Conservation (phyloP, 768 basidiomycete species). For the Pleurotus platypus region DNA sequence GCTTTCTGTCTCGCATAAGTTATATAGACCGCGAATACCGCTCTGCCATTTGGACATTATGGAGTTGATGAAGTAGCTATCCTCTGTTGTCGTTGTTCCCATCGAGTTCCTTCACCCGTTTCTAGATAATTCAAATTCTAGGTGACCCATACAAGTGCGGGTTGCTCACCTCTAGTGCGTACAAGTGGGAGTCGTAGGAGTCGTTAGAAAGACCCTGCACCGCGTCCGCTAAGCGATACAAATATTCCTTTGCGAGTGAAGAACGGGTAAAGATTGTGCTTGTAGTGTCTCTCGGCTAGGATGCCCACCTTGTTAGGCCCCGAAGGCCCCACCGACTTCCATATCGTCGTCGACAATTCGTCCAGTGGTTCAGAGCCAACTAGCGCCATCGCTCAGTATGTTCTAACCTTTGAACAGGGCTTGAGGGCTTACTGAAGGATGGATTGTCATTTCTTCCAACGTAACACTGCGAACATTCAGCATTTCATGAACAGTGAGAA, state of each 20-base stretch:
- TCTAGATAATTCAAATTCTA: neutral
- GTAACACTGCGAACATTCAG: slow-evolving; percentile 54
- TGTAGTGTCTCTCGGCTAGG: neutral
- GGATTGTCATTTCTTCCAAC: slow-evolving; percentile 86
- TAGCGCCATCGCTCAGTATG: slow-evolving; percentile 22
- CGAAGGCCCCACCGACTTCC: slow-evolving; percentile 77
- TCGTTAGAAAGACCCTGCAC: slow-evolving; percentile 72
- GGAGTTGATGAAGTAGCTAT: no score
- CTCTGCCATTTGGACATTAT: no score
- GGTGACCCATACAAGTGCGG: neutral
- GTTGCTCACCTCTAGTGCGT: slow-evolving; percentile 63
- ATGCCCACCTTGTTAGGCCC: slow-evolving; percentile 82
- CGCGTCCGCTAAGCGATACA: slow-evolving; percentile 72
- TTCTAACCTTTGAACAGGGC: neutral
- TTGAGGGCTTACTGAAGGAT: slow-evolving; percentile 64
- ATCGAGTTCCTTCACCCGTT: slow-evolving; percentile 4
- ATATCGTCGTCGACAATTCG: slow-evolving; percentile 63
- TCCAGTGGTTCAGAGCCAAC: slow-evolving; percentile 85
- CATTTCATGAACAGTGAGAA: no score
- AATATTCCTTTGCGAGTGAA: slow-evolving; percentile 62
- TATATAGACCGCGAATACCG: no score
- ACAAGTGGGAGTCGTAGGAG: slow-evolving; percentile 74
- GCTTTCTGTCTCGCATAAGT: no score
- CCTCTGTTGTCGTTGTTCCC: neutral
- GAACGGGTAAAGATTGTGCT: neutral